Evolutionary conservation across 805 yeast genomes (phyloP), one percentile per base, ranked within the genome.

Genomic region (Hanseniaspora valbyensis): DNA sequence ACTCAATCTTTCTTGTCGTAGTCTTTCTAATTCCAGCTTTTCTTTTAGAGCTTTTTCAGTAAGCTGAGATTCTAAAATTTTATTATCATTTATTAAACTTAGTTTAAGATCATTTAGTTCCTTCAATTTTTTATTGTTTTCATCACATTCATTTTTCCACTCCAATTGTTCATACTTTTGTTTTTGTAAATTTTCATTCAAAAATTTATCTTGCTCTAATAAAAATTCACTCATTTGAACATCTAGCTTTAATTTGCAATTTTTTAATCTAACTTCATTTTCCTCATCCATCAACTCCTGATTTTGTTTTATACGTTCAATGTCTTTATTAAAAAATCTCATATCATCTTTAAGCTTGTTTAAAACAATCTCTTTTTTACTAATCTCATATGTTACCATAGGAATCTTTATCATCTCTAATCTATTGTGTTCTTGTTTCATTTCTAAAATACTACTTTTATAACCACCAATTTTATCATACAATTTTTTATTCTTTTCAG

Each of bases 401-500:
- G 66, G 66, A 30, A 64, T 43, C 16, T 53, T 53, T 21, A 54
- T 38, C 22, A 55, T 57, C 6, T 50, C 53, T n/a, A 61, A 44
- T 16, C 51, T 53, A 6, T 48, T 45, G 6, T 59, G 53, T 42
- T 62, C 61, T 33, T 58, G 54, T 18, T 61, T 62, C 30, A 61
- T 57, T 39, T 60, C 63, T 2, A 50, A 50, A n/a, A 63, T 61
- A 2, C 61, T 60, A 24, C 57, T 59, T 28, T 59, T 57, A 18
- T 59, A 56, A 40, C 55, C 58, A 30, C 57, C 54, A 5, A 64
- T 61, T 52, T 63, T 66, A 37, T 58, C 56, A 33, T 63, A 52
- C 5, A 62, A 53, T 51, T 62, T 63, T 22, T 66, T 55, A 53
- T 63, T 65, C 18, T 64, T 56, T 37, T 56, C 57, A 48, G 64